phyloP scores from a whole-genome alignment of 306 rosid genomes.

The Mucuna pruriens region DNA sequence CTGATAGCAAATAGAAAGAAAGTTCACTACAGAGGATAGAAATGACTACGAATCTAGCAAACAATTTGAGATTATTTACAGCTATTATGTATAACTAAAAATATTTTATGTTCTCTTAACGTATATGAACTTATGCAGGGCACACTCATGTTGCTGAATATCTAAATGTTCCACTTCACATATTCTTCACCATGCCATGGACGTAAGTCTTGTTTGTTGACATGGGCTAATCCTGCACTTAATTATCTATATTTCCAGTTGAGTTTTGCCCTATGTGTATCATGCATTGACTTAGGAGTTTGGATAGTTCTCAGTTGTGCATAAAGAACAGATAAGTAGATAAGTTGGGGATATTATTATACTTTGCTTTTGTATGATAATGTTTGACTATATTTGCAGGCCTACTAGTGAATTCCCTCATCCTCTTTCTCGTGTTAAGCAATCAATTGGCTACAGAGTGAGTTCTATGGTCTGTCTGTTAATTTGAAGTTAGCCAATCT shows the following conservation, averaged over 20 bases:
- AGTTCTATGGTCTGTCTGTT: slow-evolving; percentile 40
- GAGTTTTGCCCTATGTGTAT: slow-evolving; percentile 21
- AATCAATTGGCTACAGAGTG: slow-evolving; percentile 73
- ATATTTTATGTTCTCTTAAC: slow-evolving; percentile 35
- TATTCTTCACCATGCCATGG: slow-evolving; percentile 98
- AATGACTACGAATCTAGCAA: slow-evolving; percentile 24
- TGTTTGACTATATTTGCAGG: slow-evolving; percentile 52
- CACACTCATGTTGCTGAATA: slow-evolving; percentile 91
- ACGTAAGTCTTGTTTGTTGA: slow-evolving; percentile 78
- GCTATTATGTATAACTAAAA: background rate
- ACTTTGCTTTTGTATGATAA: slow-evolving; percentile 1
- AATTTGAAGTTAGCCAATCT: slow-evolving; percentile 19
- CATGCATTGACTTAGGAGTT: slow-evolving; percentile 26
- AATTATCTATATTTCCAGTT: background rate
- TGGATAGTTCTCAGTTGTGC: slow-evolving; percentile 11
- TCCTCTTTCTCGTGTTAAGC: slow-evolving; percentile 90
- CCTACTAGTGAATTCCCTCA: slow-evolving; percentile 95
- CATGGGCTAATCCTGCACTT: slow-evolving; percentile 38
- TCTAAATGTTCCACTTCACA: slow-evolving; percentile 74
- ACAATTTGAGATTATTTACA: slow-evolving; percentile 11
- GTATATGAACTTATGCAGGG: slow-evolving; percentile 63
- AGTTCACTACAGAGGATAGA: background rate
- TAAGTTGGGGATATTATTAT: slow-evolving; percentile 14
- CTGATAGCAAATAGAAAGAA: slow-evolving; percentile 19
- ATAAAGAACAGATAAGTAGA: background rate